Base-by-base conservation (phyloP, 345 rosid genomes). In the Salix viminalis region DNA sequence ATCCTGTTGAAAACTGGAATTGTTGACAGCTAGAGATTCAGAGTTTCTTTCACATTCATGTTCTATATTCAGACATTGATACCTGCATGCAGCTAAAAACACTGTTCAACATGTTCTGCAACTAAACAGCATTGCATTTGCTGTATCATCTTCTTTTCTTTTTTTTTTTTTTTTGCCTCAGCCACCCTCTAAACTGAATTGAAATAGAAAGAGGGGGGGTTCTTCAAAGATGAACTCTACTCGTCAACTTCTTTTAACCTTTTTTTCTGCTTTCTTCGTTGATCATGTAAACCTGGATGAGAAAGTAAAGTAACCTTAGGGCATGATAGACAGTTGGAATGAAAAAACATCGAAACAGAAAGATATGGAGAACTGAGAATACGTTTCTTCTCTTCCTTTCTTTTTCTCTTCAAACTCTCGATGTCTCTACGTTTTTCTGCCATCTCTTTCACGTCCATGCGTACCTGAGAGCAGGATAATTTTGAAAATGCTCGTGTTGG, bases 361-460 rank as follows among this genome's bases (percentile, higher is more conserved):
- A n/a, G 54, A 30, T 18, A 30, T 1, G 24, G 39, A 19, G 70
- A 65, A 28, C 5, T 48, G 74, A 24, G 19, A 32, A 26, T 87
- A 91, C 95, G 84, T 88, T 86, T 93, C 79, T 93, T 96, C 87
- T 92, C 98, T 3, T 88, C 91, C 84, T 89, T 95, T 78, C 89
- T 87, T 76, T 90, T 90, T 82, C 86, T 93, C 85, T 81, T 90
- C 71, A 86, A 69, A 48, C 36, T 79, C 67, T 84, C 91, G 46
- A 84, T 30, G 44, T 81, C 77, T 50, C 81, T 90, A 39, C 93
- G 85, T 77, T 88, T 96, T 11, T 81, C 93, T 39, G 87, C 86
- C 70, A 75, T 79, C 79, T 76, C 97, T 79, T 89, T 93, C 74
- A 81, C 60, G 50, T 79, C 89, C 89, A 93, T 61, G 65, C 36